These are phyloP conservation scores for Adansonia gregorii DNA, from an alignment of 441 rosid genomes.

Conservation along the genomic window DNA sequence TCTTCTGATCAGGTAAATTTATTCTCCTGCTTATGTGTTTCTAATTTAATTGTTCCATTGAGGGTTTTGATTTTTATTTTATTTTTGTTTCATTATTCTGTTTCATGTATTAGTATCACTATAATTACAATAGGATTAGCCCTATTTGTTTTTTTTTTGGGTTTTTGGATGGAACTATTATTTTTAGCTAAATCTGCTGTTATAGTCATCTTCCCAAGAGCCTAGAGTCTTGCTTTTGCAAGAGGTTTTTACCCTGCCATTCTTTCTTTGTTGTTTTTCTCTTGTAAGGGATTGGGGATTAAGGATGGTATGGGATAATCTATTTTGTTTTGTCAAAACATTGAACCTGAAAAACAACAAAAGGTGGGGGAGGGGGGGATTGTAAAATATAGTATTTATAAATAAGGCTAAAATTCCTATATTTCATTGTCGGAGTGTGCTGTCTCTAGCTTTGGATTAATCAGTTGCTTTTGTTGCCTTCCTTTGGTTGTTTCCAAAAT, in stretches of 20 bases:
- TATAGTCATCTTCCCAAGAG: not conserved
- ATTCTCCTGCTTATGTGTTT: slow-evolving; percentile 22
- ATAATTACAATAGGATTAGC: not conserved
- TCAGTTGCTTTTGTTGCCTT: not conserved
- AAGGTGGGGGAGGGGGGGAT: not conserved
- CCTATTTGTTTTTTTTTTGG: not conserved
- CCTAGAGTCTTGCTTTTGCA: not conserved
- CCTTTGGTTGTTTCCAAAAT: not conserved
- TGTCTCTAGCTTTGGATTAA: not conserved
- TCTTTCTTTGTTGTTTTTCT: not conserved
- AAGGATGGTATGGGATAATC: not conserved
- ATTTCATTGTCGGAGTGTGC: not conserved
- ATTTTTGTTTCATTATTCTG: slow-evolving; percentile 11
- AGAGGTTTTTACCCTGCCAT: not conserved
- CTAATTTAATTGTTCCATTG: not conserved
- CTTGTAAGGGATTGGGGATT: slow-evolving; percentile 3
- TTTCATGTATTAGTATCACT: not conserved
- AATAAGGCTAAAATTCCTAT: not conserved
- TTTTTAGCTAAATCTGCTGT: not conserved
- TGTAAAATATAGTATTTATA: not conserved
- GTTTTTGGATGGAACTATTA: slow-evolving; percentile 4
- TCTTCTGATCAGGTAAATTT: slow-evolving; percentile 84
- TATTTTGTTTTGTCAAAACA: not conserved
- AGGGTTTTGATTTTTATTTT: no score
- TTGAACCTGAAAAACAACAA: not conserved